These are phyloP conservation scores for Kwoniella newhampshirensis DNA, from an alignment of 768 basidiomycete species.

Conservation along the genomic window DNA sequence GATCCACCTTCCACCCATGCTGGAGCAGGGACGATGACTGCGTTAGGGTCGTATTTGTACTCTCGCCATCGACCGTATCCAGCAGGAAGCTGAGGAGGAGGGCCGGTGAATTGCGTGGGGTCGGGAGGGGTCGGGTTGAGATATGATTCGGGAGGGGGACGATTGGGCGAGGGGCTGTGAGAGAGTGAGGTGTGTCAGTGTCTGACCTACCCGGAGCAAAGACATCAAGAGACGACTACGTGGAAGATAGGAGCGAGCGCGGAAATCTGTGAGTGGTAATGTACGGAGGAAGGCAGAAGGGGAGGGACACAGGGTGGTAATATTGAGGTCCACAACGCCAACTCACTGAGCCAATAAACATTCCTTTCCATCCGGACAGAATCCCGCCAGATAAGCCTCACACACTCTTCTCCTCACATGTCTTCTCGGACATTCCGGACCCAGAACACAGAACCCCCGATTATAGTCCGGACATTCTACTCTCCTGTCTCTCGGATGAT, in stretches of 20 bases:
- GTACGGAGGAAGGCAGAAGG: too few species aligned
- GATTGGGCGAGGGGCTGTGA: conserved; percentile 71
- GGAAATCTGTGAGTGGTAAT: too few species aligned
- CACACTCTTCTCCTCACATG: conserved; percentile 89
- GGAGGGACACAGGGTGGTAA: conserved; percentile 25
- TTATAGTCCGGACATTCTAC: conserved; percentile 95
- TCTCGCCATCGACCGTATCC: conserved; percentile 71
- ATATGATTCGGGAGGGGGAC: conserved; percentile 71
- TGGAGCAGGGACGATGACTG: conserved; percentile 35
- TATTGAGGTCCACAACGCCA: conserved; percentile 1
- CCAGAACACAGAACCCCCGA: conserved; percentile 82
- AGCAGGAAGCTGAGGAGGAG: conserved; percentile 68
- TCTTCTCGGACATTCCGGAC: conserved; percentile 83
- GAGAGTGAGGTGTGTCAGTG: neutral
- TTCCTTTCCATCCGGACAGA: conserved; percentile 85
- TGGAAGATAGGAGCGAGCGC: too few species aligned
- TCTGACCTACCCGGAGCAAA: too few species aligned
- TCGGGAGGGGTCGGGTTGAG: conserved; percentile 73
- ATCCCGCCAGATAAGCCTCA: conserved; percentile 84
- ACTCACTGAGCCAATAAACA: conserved; percentile 88
- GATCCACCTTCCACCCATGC: conserved; percentile 50
- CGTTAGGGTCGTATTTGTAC: conserved; percentile 43
- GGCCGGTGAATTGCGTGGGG: conserved; percentile 70
- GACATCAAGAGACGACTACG: too few species aligned
- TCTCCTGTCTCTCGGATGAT: conserved; percentile 75